Conservation (phyloP, 495 filamentous ascomycete species). For the Neurospora pannonica region DNA sequence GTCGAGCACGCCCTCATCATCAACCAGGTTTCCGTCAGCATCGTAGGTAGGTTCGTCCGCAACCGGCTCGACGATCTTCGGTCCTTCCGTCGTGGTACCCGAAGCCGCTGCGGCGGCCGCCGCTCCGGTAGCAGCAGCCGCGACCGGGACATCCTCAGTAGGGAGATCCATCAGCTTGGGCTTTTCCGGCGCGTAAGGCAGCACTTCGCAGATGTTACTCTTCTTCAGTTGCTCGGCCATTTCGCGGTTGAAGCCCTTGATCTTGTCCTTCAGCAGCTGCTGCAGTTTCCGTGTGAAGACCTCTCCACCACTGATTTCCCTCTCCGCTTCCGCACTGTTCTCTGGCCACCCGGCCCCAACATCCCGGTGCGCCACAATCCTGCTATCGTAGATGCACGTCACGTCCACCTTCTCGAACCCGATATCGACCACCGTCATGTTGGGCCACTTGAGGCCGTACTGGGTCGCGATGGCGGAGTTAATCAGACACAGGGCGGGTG, state of each 20-base stretch:
- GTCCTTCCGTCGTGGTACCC: conserved; percentile 16
- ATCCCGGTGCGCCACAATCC: conserved; percentile 38
- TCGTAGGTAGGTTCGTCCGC: conserved; percentile 43
- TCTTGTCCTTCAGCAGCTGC: conserved; percentile 54
- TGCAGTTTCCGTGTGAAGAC: conserved; percentile 71
- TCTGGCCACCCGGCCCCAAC: conserved; percentile 15
- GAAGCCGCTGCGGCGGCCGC: conserved; percentile 12
- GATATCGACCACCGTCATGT: conserved; percentile 78
- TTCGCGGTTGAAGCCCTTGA: conserved; percentile 56
- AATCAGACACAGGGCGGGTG: conserved; percentile 77
- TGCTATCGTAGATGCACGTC: conserved; percentile 73
- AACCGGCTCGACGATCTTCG: conserved; percentile 23
- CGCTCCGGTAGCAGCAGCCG: conserved; percentile 28
- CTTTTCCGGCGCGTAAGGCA: conserved; percentile 55
- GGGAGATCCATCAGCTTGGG: conserved; percentile 43
- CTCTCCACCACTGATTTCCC: conserved; percentile 74
- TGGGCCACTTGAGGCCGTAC: conserved; percentile 70
- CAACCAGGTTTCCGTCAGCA: conserved; percentile 39
- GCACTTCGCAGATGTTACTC: conserved; percentile 78
- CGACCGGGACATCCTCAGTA: conserved; percentile 51
- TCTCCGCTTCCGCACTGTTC: conserved; percentile 43
- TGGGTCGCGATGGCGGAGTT: conserved; percentile 73
- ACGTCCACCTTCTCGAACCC: conserved; percentile 87
- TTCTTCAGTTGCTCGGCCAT: conserved; percentile 96
- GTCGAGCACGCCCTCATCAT: conserved; percentile 80